Percentiles rank a stretch among this genome's conserved stretches.
Conservation (phyloP, 108 stramenopile genomes). For the Nitzschia sp. region DNA sequence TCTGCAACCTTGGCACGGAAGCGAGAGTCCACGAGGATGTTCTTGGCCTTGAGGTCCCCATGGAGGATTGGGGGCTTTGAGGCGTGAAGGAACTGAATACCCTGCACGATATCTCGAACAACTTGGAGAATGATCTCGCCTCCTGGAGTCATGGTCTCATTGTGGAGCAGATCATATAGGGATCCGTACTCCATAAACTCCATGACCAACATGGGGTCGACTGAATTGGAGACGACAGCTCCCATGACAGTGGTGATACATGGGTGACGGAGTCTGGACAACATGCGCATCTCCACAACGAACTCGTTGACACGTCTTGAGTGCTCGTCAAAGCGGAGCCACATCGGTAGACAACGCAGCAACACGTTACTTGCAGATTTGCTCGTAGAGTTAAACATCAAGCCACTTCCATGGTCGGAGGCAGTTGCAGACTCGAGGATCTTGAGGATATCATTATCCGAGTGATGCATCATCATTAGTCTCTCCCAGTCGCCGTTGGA, state of each 20-base stretch:
- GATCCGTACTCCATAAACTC: conserved; percentile 64
- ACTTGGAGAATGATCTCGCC: conserved; percentile 60
- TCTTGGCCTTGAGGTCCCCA: conserved; percentile 51
- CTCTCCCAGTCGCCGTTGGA: conserved; percentile 5
- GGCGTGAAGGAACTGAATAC: conserved; percentile 54
- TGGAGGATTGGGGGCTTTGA: conserved; percentile 55
- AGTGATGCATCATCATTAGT: background rate
- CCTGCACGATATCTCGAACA: conserved; percentile 52
- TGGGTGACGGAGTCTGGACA: conserved; percentile 61
- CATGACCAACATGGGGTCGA: conserved; percentile 59
- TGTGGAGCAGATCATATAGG: conserved; percentile 60
- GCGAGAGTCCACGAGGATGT: conserved; percentile 48
- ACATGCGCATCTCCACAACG: conserved; percentile 55
- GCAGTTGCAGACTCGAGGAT: conserved; percentile 5
- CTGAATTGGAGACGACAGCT: conserved; percentile 30
- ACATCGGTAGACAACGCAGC: background rate
- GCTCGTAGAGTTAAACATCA: background rate
- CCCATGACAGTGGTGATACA: conserved; percentile 63
- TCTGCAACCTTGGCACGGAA: conserved; percentile 56
- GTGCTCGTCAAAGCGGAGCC: conserved; percentile 2
- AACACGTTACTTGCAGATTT: background rate
- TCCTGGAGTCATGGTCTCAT: conserved; percentile 47
- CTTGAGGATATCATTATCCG: conserved; percentile 12
- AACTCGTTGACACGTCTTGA: conserved; percentile 40
- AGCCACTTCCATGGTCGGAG: conserved; percentile 11